A percentile compares a stretch with the other conserved stretches of the same genome.
Conservation (phyloP, 1,284 basidiomycete species). For the Schizophyllum commune region DNA sequence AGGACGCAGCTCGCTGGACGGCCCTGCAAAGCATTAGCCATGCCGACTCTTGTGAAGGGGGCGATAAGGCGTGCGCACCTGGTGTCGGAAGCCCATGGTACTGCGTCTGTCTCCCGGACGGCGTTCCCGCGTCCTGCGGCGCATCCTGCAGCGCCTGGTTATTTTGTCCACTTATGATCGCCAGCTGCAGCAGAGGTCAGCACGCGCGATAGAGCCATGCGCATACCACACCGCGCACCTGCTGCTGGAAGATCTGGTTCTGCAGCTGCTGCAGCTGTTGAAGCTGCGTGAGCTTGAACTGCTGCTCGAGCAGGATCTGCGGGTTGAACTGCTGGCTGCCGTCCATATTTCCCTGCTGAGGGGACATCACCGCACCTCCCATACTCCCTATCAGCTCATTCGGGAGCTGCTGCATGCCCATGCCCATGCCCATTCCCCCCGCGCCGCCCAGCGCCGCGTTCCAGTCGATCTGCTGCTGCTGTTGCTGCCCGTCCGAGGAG, state of each 20-base stretch:
- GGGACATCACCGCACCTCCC: constrained; percentile 8
- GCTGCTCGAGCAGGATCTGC: constrained; percentile 37
- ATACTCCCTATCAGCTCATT: not conserved
- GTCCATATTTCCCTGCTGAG: not conserved
- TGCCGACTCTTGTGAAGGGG: constrained; percentile 3
- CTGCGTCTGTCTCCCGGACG: constrained; percentile 5
- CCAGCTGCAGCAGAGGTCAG: constrained; percentile 59
- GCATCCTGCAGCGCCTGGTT: not conserved
- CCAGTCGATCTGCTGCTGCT: not conserved
- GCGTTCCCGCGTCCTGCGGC: not conserved
- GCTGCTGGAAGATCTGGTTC: constrained; percentile 78
- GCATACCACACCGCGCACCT: constrained; percentile 36
- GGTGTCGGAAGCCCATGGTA: not conserved
- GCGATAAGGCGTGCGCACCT: not conserved
- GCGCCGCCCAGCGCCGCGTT: not conserved
- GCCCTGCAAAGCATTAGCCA: constrained; percentile 33
- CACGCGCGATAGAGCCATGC: constrained; percentile 30
- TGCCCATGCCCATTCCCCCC: not conserved
- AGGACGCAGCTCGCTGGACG: constrained; percentile 60
- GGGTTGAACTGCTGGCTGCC: constrained; percentile 15
- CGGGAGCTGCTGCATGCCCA: constrained; percentile 5
- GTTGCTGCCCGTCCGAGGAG: not conserved
- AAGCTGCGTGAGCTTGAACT: constrained; percentile 64
- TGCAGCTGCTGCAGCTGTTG: constrained; percentile 74
- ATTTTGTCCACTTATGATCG: constrained; percentile 17